Evolutionary conservation across 805 yeast species (phyloP), one percentile per base, ranked within the genome.

Genomic region (Priceomyces haplophilus): DNA sequence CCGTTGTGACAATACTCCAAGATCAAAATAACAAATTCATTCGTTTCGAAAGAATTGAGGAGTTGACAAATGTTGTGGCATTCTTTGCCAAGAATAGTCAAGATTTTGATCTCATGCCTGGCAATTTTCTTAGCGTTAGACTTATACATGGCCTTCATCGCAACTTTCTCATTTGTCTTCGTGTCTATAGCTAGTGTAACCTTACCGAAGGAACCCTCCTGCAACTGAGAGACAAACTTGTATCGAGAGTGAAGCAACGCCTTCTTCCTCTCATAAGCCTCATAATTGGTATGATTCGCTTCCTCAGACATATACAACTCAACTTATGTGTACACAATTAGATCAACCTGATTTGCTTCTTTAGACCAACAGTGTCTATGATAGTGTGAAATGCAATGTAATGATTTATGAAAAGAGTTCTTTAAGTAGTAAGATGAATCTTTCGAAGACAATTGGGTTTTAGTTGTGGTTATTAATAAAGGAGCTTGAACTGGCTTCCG

Each of bases 1-100:
- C 89, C 89, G 38, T 74, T 69, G 31, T 75, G 70, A 48, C 85
- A 82, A 58, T 77, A 82, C 58, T 85, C 90, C 54, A 85, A 67
- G 12, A 82, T 83, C 50, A 85, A 55, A 16, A 79, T 72, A 46
- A 75, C 72, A 49, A 72, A 73, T 16, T 71, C 63, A 12, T 42
- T 23, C n/a, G 46, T 40, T 51, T 81, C 83, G 49, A 82, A 80
- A 46, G 66, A 64, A 47, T 82, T 82, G 18, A 80, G 50, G 51
- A 85, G 61, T 42, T 76, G 73, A 53, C 88, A 82, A 31, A 84
- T 71, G 58, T 80, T 74, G 19, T 65, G 69, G 58, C 79, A 80
- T 15, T 47, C 47, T 43, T 45, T 56, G 42, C 51, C 81, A 69
- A 57, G 73, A 44, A 47, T 57, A 46, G 46, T 60, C 32, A 76